A percentile compares a stretch with the other conserved stretches of the same genome.
These are phyloP conservation scores for Mycogone perniciosa DNA, from an alignment of 2,329 filamentous ascomycete genomes.

Conservation along the genomic window DNA sequence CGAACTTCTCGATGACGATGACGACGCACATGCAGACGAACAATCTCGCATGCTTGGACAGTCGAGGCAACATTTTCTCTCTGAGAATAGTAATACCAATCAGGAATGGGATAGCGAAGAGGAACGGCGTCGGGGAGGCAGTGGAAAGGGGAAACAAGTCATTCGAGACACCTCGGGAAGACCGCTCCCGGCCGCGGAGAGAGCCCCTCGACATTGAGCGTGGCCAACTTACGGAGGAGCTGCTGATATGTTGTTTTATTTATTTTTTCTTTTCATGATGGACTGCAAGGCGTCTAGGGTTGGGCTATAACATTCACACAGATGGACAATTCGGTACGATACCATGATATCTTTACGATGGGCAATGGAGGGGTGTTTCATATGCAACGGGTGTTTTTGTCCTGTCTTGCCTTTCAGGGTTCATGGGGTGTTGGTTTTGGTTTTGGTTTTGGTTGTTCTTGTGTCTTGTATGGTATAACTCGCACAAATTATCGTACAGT, in stretches of 20 bases:
- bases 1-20: conserved; percentile 56
- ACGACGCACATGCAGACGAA: conserved; percentile 44
- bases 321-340: conserved; percentile 19
- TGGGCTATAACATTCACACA: conserved; percentile 14
- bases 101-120: conserved; percentile 41
- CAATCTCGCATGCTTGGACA: conserved; percentile 52
- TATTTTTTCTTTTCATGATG: conserved; percentile 4
- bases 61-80: conserved; percentile 26
- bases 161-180: conserved; percentile 46
- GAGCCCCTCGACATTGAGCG: conserved; percentile 34
- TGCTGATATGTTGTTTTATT: neutral
- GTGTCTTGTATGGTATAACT: conserved; percentile 21
- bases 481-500: conserved; percentile 32
- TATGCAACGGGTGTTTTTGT: neutral
- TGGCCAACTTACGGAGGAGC: neutral
- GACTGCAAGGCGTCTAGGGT: conserved; percentile 19
- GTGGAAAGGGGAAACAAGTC: conserved; percentile 39
- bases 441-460: neutral
- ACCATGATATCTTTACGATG: conserved; percentile 16
- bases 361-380: conserved; percentile 2
- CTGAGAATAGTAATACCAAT: conserved; percentile 14
- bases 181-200: conserved; percentile 45
- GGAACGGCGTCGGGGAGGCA: conserved; percentile 34
- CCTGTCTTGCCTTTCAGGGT: neutral
- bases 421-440: neutral